Base-by-base conservation (phyloP, 768 basidiomycete genomes). In the Tephrocybe rancida region DNA sequence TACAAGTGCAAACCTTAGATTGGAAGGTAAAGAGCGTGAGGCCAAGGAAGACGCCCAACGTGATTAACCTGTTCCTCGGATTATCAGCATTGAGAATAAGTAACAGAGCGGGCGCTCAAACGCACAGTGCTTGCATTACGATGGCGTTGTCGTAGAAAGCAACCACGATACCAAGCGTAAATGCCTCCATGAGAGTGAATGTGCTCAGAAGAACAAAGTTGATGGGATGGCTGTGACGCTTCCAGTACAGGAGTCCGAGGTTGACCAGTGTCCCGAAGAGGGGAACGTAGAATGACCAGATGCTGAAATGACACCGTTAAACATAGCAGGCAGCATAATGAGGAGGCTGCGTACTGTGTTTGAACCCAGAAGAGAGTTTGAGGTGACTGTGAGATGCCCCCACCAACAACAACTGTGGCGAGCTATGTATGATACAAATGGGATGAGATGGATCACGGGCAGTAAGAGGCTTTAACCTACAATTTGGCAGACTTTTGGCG, bases 11-110 rank as follows among this genome's bases (percentile, higher is more conserved):
- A 56, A 89, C 90, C 79, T 96, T 96, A 53, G 90, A 92, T 69
- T 96, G 95, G 67, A 97, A 77, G 0, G 97, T 98, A 76, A 97
- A 98, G 48, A 98, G 69, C 0, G 95, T 98, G 57, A 99, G 73
- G 5, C 95, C 97, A 35, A 93, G 70, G 81, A 99, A 98, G 41
- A 98, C 87, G 13, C 94, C 94, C 2, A 91, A 74, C 0, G 95
- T 97, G 63, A 98, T 93, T 48, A 96, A 70, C 48, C 88, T 88
- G 67, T 26, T 21, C 13, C 35, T 26, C 49, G 19, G 35, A 30
- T 49, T 30, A 62, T 63, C 27, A 61, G 52, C 35, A 25, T 43
- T 18, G 27, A 1, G 26, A 34, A 14, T 25, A 19, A 35, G 35
- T 8, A 44, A 34, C n/a, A 37, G 34, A 24, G 26, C 41, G 13